A percentile compares a stretch with the other conserved stretches of the same genome.
Conservation (phyloP, 148 eudicot species). For the Fallopia convolvulus region DNA sequence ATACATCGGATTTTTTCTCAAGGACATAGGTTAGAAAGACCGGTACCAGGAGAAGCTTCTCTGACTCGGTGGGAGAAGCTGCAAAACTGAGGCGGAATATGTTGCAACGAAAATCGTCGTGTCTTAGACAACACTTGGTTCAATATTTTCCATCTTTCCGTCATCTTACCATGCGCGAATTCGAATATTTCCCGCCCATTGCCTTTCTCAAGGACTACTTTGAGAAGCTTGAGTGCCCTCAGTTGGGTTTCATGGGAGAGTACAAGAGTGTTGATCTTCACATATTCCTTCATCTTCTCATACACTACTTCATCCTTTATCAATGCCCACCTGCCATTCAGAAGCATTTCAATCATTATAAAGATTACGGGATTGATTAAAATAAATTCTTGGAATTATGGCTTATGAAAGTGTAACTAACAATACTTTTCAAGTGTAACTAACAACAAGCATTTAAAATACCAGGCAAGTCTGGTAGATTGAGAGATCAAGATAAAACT, state of each 20-base stretch:
- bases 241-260: slow-evolving; percentile 57
- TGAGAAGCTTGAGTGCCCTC: slow-evolving; percentile 52
- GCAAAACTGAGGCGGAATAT: slow-evolving; percentile 44
- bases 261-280: slow-evolving; percentile 23
- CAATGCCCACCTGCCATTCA: slow-evolving; percentile 60
- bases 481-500: too few relatives aligned
- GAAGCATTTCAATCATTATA: neutral
- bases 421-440: too few relatives aligned
- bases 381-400: too few relatives aligned
- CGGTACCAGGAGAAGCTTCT: slow-evolving; percentile 63
- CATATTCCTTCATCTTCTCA: slow-evolving; percentile 34
- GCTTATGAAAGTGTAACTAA: too few relatives aligned
- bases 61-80: slow-evolving; percentile 34
- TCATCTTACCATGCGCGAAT: slow-evolving; percentile 43
- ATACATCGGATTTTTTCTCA: too few relatives aligned
- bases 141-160: slow-evolving; percentile 39
- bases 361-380: too few relatives aligned
- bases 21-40: too few relatives aligned
- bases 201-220: slow-evolving; percentile 43
- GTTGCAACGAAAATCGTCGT: slow-evolving; percentile 45
- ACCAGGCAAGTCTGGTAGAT: too few relatives aligned
- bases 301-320: slow-evolving; percentile 51
- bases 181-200: slow-evolving; percentile 28
- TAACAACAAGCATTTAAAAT: too few relatives aligned
- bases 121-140: slow-evolving; percentile 30